Base-by-base conservation (phyloP, 306 rosid species). In the Canavalia ensiformis region DNA sequence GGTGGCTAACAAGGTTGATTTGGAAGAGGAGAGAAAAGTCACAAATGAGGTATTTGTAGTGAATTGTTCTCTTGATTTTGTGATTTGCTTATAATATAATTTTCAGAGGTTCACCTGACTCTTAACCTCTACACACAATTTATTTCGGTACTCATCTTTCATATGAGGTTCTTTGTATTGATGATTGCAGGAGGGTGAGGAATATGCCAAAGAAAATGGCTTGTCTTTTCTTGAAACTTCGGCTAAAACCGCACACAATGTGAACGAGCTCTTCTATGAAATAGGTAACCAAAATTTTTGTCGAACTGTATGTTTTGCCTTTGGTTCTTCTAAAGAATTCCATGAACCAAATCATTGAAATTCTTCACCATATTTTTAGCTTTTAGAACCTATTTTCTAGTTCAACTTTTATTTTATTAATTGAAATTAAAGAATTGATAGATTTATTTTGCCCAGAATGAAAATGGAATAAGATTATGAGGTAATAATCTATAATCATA, bases 201-300 rank as follows among this genome's bases (percentile, higher is more conserved):
- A 88, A 83, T 93, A 86, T 86, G 97, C 97, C 28, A 89, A 84
- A 83, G 97, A 94, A 83, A 88, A 90, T 70, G 91, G 93, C 5
- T 55, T 94, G 89, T 72, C 89, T 55, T 94, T 91, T 80, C 77
- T 90, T 13, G 98, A 94, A 91, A 90, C 98, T 50, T 94, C 98
- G 75, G 98, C 97, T 30, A 94, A 94, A 89, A 85, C 94, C 1
- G 93, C 98, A 56, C 95, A 91, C 75, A 94, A 94, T 85, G 92
- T 94, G 78, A 94, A 88, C 5, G 98, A 94, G 86, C 98, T 91
- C 78, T 94, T 94, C 76, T 91, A 94, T 84, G 98, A 90, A 82
- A 91, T 94, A 90, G 98, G 97, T 94, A 90, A 72, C 65, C 29
- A 6, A 60, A 47, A 39, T 35, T 62, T 55, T 79, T 58, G 75